Base-by-base conservation (phyloP, 208 protist genomes). In the Naegleria fowleri region DNA sequence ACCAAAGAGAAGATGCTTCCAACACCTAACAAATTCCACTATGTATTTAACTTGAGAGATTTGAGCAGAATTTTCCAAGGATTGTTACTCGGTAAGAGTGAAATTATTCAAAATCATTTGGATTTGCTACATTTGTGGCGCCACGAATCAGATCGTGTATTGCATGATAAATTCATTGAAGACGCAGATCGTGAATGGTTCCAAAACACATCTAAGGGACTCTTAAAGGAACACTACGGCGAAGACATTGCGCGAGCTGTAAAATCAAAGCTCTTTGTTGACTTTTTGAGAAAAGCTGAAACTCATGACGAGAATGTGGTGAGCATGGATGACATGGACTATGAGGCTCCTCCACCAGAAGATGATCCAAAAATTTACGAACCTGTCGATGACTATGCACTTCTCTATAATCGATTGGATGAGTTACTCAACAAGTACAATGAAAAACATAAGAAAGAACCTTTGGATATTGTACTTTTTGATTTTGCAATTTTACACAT, bases 11-110 rank as follows among this genome's bases (percentile, higher is more conserved):
- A 95, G 91, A 94, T 98, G 93, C 91, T 97, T 58, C 96, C 96
- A 55, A 97, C 95, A 38, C 96, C 96, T 19, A 91, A 91, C 9
- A 97, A 97, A 90, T 96, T 96, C 89, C 95, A 97, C 91, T 98
- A 98, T 91, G 48, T 97, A 5, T 98, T 98, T 95, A 97, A 96
- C 92, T 91, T 98, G 91, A 90, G 96, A 85, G 96, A 98, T 91
- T 90, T 98, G 19, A 94, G 92, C 25, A 92, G 95, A 39, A 93
- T 97, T 15, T 96, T 95, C 86, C 92, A 95, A 48, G 96, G 96
- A 39, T 93, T 98, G 39, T 90, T 96, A 39, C 75, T 85, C 22
- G 88, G 90, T 33, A 86, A 75, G 2, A n/a, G 51, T 40, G 86
- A 95, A 36, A 76, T 90, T 39, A 88, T 95, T 39, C 38, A 86